These are phyloP conservation scores for Pythium scleroteichum DNA, from an alignment of 352 stramenopile species.

Conservation along the genomic window DNA sequence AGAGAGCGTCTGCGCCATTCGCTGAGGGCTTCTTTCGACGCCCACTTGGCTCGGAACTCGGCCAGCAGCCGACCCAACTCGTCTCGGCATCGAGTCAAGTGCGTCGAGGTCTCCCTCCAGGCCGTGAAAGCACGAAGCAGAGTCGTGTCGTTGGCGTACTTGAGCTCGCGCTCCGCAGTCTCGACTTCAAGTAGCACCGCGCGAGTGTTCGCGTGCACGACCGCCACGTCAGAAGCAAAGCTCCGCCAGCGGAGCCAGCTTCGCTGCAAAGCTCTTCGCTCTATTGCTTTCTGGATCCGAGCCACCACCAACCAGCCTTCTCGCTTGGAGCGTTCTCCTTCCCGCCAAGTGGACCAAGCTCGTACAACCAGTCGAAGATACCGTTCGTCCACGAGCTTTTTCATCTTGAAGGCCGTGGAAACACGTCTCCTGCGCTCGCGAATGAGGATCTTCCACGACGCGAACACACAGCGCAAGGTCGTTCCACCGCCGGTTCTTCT, in stretches of 20 bases:
- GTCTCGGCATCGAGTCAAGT: neutral
- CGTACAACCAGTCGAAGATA: neutral
- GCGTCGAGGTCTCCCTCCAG: conserved; percentile 1
- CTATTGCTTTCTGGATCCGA: conserved; percentile 1
- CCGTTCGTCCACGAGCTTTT: neutral
- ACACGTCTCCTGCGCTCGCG: neutral
- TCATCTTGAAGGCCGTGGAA: neutral
- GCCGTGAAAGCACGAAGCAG: conserved; percentile 11
- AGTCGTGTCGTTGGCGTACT: neutral
- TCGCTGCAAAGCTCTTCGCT: conserved; percentile 3
- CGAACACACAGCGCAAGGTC: neutral
- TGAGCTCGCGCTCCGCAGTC: conserved; percentile 1
- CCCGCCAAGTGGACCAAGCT: conserved; percentile 4
- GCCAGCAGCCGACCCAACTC: neutral
- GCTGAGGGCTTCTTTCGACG: neutral
- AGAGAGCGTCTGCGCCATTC: neutral
- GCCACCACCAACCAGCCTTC: conserved; percentile 7
- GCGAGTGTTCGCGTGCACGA: conserved; percentile 5
- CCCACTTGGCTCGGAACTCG: neutral
- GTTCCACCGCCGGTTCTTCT: neutral
- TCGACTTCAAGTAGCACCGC: conserved; percentile 9
- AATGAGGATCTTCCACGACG: neutral
- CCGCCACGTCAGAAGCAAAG: neutral
- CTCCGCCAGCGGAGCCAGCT: conserved; percentile 10
- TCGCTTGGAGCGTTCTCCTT: conserved; percentile 1